Evolutionary conservation across 139 green algal species (phyloP), one percentile per base, ranked within the genome.

Genomic region (Picochlorum costavermella): DNA sequence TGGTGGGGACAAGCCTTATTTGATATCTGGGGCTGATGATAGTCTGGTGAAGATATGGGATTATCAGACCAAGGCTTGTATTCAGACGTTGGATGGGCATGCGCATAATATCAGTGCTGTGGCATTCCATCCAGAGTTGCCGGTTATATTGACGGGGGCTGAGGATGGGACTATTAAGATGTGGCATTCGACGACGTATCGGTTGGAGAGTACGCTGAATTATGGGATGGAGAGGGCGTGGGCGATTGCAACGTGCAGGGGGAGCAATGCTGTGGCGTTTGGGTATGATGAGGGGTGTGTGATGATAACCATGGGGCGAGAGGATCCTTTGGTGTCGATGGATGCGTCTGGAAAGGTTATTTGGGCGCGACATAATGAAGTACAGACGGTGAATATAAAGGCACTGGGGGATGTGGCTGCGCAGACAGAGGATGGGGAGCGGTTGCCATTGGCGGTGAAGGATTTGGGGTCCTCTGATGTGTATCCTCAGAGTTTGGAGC

Each of bases 31-130:
- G 43, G 94, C 89, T 2, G 94, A 99, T 60, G 94, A 99, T 80
- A 44, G 61, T 26, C 62, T 86, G 68, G 68, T 82, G 40, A 90
- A 90, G 70, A 86, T 96, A 25, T 99, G 94, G 94, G 94, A 99
- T 82, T 99, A 98, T 76, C 94, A 98, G 80, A 98, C 94, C 59
- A 99, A 99, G 84, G 83, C 84, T 13, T 97, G 90, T 71, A 92
- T 99, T 64, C 91, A 97, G 65, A 95, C 86, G 0, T 75, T 98
- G 60, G 88, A 96, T 72, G 85, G 86, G 84, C 44, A 96, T 76
- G 63, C 74, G 2, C 84, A 97, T 82, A 98, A 97, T 76, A 85
- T 98, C 9, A 82, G 83, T 6, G 78, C 88, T 8, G 94, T 96
- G 25, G 84, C 72, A 48, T 98, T 98, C 81, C 94, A 99, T 75